Conservation (phyloP, 164 flowering plant species). For the Chimonanthus praecox region DNA sequence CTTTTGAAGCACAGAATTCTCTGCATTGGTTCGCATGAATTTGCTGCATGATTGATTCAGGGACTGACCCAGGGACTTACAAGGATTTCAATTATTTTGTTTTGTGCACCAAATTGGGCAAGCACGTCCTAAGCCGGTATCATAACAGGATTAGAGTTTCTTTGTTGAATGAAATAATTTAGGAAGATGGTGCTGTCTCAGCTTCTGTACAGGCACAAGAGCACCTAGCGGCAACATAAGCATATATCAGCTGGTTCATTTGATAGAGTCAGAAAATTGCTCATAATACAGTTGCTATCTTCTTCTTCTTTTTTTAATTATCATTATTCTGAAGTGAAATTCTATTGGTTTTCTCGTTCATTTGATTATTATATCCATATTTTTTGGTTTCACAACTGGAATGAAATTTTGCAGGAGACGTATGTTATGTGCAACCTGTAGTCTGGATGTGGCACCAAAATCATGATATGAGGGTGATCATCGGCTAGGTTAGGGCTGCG, state of each 20-base stretch:
- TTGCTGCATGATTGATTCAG: background rate
- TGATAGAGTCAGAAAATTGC: constrained; percentile 4
- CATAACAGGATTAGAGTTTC: background rate
- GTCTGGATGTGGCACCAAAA: background rate
- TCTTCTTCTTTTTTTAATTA: background rate
- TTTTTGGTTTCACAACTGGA: background rate
- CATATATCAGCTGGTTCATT: background rate
- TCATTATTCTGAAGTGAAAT: constrained; percentile 8
- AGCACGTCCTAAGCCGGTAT: background rate
- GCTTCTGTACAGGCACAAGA: background rate
- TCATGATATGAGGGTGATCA: too few relatives aligned
- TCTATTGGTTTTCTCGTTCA: constrained; percentile 12
- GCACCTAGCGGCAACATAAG: background rate
- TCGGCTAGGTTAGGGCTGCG: too few relatives aligned
- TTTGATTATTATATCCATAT: background rate
- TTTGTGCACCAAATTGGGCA: background rate
- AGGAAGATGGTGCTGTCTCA: background rate
- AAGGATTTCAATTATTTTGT: background rate
- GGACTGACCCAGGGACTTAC: background rate
- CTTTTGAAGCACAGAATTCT: background rate
- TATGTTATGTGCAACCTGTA: background rate
- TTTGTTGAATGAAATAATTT: background rate
- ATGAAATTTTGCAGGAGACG: background rate
- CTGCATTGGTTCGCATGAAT: background rate
- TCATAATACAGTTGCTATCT: constrained; percentile 8